A percentile compares a stretch with the other conserved stretches of the same genome.
Conservation (phyloP, 495 filamentous ascomycete species). For the Beverwykella pulmonaria region DNA sequence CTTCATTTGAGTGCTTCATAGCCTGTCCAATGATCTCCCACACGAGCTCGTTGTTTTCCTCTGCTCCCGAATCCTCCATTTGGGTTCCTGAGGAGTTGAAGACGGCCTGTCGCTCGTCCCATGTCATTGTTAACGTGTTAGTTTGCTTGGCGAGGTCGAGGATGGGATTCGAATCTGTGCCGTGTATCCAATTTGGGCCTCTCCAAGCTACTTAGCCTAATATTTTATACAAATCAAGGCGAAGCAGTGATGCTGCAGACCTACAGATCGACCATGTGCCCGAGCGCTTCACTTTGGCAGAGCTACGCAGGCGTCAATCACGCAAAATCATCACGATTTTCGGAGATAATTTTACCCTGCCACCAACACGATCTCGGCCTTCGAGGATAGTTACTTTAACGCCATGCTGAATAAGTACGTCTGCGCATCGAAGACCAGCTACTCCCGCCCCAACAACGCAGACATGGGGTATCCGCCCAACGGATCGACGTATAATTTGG, state of each 20-base stretch:
- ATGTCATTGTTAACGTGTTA: conserved; percentile 60
- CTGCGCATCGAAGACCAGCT: conserved; percentile 84
- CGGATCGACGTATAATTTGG: conserved; percentile 23
- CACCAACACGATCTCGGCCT: conserved; percentile 79
- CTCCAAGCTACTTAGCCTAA: conserved; percentile 41
- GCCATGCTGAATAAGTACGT: conserved; percentile 76
- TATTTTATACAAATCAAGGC: background rate
- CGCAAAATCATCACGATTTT: no score
- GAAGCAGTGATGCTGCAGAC: conserved; percentile 34
- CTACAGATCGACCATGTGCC: conserved; percentile 58
- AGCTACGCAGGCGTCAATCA: conserved; percentile 30
- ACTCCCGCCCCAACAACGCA: conserved; percentile 85
- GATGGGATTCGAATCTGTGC: conserved; percentile 82
- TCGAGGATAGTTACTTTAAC: conserved; percentile 84
- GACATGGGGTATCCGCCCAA: conserved; percentile 53
- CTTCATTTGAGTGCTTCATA: conserved; percentile 74
- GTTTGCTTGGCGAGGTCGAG: conserved; percentile 72
- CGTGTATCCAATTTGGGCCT: conserved; percentile 96
- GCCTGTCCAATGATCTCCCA: conserved; percentile 82
- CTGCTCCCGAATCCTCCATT: conserved; percentile 56
- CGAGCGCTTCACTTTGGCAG: conserved; percentile 37
- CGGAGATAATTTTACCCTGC: conserved; percentile 62
- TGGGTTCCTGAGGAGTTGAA: conserved; percentile 66
- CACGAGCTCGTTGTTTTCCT: conserved; percentile 61
- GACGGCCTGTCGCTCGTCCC: conserved; percentile 59